A percentile compares a stretch with the other conserved stretches of the same genome.
Conservation (phyloP, 306 rosid genomes). For the Begonia masoniana region DNA sequence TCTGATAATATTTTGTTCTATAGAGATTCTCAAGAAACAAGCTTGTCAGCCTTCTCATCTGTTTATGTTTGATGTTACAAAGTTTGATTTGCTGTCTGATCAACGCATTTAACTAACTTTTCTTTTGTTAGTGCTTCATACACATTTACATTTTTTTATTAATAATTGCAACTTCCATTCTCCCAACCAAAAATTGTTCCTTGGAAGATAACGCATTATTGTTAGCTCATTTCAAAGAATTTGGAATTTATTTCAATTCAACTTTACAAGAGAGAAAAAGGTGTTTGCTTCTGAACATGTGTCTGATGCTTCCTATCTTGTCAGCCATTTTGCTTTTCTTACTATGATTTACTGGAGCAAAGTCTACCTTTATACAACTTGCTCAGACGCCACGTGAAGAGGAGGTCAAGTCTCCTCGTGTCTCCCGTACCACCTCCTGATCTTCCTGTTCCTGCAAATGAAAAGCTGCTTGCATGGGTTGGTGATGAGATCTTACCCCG, state of each 20-base stretch:
- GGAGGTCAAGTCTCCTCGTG: conserved; percentile 29
- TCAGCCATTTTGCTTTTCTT: conserved; percentile 57
- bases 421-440: conserved; percentile 52
- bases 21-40: too few species aligned
- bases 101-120: background rate
- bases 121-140: background rate
- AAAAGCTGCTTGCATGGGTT: conserved; percentile 80
- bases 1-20: too few species aligned
- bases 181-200: too few species aligned
- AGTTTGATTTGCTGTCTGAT: background rate
- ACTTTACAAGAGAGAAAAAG: background rate
- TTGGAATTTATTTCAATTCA: too few species aligned
- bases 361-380: conserved; percentile 60
- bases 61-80: too few species aligned
- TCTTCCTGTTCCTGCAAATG: conserved; percentile 76
- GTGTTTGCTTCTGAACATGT: conserved; percentile 6
- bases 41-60: too few species aligned
- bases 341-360: conserved; percentile 58
- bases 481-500: conserved; percentile 71
- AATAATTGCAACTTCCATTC: too few species aligned
- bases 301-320: conserved; percentile 10
- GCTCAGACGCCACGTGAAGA: conserved; percentile 49
- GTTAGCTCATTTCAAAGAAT: too few species aligned
- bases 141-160: too few species aligned
- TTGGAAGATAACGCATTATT: too few species aligned